Evolutionary conservation across 768 basidiomycete species (phyloP), one percentile per base, ranked within the genome.

Genomic region (Boletus coccyginus): DNA sequence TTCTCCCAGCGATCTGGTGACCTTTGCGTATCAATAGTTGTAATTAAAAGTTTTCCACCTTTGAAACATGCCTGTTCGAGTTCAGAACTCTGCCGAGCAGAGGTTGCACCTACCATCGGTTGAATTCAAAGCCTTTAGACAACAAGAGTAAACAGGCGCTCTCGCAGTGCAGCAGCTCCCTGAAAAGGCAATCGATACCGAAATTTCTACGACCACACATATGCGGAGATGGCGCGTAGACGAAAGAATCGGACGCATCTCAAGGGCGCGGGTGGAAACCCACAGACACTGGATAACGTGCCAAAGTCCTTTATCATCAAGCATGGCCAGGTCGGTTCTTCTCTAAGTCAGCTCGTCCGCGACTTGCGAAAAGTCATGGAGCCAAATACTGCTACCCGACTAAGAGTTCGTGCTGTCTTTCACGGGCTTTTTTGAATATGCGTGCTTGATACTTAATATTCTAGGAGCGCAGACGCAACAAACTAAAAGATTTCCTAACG

Each of bases 231-330:
- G 91, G 88, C 77, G 19, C 86, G 84, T 52, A 80, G 77, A 77
- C 83, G 88, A 60, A 93, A 93, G 70, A 86, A 85, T 68, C 81
- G 90, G 61, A 93, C 91, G 1, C 91, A 93, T 75, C 76, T 90
- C 69, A 92, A 91, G 64, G 82, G 80, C 13, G 73, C 75, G 41
- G 70, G 71, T 2, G 70, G 76, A 13, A 68, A 71, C 13, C 57
- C 72, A 12, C 66, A 69, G 29, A 67, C 73, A 2, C 62, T 69
- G 24, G 72, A 74, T 3, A 75, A 71, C 56, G 74, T 74, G 0
- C 96, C 96, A 5, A 96, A 91, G 75, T 94, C 94, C 0, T 98
- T 99, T 67, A 90, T 99, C 56, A 91, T 99, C 69, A 96, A 95
- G 72, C 92, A 95, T 75, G 97, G 97, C 40, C 85, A 87, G 55